A percentile compares a stretch with the other conserved stretches of the same genome.
phyloP scores from a whole-genome alignment of 176 grass and related monocot genomes.

The Areca catechu region DNA sequence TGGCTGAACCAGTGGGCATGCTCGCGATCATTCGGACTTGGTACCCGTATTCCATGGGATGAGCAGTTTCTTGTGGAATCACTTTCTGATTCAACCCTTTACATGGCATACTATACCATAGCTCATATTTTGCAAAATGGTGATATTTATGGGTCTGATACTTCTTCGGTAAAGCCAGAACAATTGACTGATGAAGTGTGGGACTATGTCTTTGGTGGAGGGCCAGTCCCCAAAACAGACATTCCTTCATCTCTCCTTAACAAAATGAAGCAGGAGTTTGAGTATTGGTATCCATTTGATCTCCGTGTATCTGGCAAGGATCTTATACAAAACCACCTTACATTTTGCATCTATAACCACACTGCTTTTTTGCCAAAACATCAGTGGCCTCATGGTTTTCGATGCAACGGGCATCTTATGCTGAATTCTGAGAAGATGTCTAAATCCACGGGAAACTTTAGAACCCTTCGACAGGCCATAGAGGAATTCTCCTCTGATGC shows the following conservation, averaged over 20 bases:
- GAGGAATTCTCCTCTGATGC: conserved; percentile 60
- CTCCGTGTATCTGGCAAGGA: conserved; percentile 77
- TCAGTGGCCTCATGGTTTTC: conserved; percentile 70
- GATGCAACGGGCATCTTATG: conserved; percentile 81
- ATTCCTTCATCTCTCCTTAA: conserved; percentile 38
- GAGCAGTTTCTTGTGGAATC: conserved; percentile 69
- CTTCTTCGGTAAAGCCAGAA: conserved; percentile 34
- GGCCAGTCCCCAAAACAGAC: conserved; percentile 35
- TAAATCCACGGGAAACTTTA: conserved; percentile 76
- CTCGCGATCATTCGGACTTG: conserved; percentile 72
- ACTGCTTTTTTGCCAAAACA: conserved; percentile 48
- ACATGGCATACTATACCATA: conserved; percentile 74
- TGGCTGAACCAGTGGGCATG: conserved; percentile 81
- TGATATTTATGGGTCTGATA: conserved; percentile 54
- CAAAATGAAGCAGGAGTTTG: conserved; percentile 74
- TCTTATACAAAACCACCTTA: conserved; percentile 75
- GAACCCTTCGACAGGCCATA: conserved; percentile 55
- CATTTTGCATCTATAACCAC: conserved; percentile 80
- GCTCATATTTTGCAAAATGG: conserved; percentile 56
- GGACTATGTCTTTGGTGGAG: conserved; percentile 59
- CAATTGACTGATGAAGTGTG: conserved; percentile 74
- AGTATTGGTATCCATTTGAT: conserved; percentile 88
- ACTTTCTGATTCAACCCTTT: conserved; percentile 78
- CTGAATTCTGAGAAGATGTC: conserved; percentile 92
- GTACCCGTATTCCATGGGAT: conserved; percentile 74